Percentiles rank a stretch among this genome's conserved stretches.
phyloP scores from a whole-genome alignment of 495 filamentous ascomycete genomes.

The Tuber magnatum region DNA sequence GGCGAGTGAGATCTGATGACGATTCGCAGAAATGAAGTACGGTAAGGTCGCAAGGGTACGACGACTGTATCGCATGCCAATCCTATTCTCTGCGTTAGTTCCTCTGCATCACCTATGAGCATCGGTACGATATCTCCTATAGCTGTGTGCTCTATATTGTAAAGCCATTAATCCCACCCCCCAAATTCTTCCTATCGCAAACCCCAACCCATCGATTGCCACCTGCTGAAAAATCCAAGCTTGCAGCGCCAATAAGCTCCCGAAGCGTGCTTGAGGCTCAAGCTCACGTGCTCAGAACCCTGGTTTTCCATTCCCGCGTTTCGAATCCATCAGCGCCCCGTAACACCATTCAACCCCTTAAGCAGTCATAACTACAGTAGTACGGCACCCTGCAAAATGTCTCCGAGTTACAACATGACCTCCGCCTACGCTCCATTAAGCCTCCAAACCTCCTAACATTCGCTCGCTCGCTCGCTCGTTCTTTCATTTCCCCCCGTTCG shows the following conservation, averaged over 20 bases:
- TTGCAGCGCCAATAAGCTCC: neutral
- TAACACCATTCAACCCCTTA: neutral
- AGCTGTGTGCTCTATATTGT: neutral
- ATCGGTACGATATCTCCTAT: neutral
- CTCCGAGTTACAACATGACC: neutral
- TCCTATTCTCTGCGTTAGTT: too few species aligned
- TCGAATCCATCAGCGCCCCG: neutral
- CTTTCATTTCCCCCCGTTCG: neutral
- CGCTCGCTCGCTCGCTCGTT: neutral
- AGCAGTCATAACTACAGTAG: neutral
- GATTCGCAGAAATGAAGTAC: accelerated
- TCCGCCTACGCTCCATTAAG: neutral
- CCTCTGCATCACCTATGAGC: neutral
- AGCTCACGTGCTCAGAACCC: neutral
- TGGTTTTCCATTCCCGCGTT: neutral
- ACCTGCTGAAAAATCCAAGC: neutral
- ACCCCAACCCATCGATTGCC: neutral
- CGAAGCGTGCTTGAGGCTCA: neutral
- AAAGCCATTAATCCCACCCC: neutral
- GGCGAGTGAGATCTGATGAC: neutral
- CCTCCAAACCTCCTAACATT: neutral
- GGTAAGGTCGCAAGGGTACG: neutral
- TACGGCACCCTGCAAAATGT: neutral
- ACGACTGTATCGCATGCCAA: too few species aligned
- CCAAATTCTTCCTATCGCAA: neutral